phyloP scores from a whole-genome alignment of 768 basidiomycete genomes.

The Termitomyces sp. region DNA sequence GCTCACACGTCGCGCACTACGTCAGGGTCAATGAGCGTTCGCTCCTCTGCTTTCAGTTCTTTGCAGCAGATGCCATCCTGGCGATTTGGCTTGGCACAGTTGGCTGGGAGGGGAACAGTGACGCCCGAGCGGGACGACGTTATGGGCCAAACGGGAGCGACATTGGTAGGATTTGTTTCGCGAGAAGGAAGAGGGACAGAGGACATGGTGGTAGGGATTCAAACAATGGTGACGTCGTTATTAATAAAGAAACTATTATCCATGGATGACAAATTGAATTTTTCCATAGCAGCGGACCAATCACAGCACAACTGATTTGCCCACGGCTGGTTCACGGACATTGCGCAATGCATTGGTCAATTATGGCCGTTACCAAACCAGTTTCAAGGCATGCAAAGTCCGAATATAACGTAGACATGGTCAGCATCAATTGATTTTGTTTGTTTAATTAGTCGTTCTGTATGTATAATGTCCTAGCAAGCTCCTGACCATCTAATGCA shows the following conservation, averaged over 20 bases:
- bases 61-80: constrained; percentile 79
- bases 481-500: too few species aligned
- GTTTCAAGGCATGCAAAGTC: too few species aligned
- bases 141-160: constrained; percentile 65
- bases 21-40: constrained; percentile 81
- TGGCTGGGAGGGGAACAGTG: constrained; percentile 42
- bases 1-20: constrained; percentile 82
- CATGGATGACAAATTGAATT: neutral
- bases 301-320: neutral
- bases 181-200: constrained; percentile 30
- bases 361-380: too few species aligned
- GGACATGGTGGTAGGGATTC: constrained; percentile 16
- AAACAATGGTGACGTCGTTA: neutral
- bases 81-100: constrained; percentile 51
- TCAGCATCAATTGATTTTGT: too few species aligned
- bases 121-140: constrained; percentile 32
- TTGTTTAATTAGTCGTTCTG: too few species aligned
- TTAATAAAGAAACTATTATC: neutral
- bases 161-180: constrained; percentile 19
- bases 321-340: too few species aligned
- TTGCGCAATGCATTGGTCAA: too few species aligned
- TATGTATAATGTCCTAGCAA: too few species aligned
- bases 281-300: neutral
- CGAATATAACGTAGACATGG: too few species aligned
- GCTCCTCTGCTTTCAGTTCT: constrained; percentile 78